Evolutionary conservation across 257 asterid species (phyloP), one percentile per base, ranked within the genome.

Genomic region (Ballota nigra): DNA sequence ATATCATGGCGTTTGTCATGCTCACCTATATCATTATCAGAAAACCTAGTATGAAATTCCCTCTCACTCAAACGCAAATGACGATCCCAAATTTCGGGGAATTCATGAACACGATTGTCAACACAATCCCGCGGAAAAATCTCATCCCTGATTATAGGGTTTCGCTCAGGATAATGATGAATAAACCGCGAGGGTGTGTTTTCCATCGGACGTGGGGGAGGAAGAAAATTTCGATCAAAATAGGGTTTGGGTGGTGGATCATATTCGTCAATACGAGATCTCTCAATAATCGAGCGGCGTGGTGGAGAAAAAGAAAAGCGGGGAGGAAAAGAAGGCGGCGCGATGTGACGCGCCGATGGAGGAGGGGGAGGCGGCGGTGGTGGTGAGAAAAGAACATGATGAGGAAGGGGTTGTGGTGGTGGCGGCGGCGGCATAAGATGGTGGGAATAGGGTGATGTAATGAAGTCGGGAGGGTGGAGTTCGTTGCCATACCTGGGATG

Each of bases 401-500:
- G 71, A 8, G 47, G 68, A 9, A 38, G 65, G 34, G 73, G 75
- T 3, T 56, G 87, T 1, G 75, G 87, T 20, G 70, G 85, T 1
- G 79, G 86, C 11, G 80, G 85, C 3, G 70, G 81, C 0, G 80
- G 76, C 34, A 81, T 81, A 26, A 31, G 78, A 47, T 62, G 81
- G 72, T 75, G 75, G n/a, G 70, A 65, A 71, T 60, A 58, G 31
- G 79, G 68, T 18, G 66, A 47, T 12, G 72, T 60, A 34, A 33
- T 2, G 72, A 75, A 75, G 65, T 75, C 69, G 51, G 82, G 81
- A 45, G 69, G 82, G 69, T 58, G 77, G 58, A 64, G 77, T 2
- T 56, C 71, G 72, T 75, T 57, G 19, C 38, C 86, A 41, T 88
- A 88, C 89, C 96, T 81, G 75, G 62, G 64, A 60, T 66, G 83